Base-by-base conservation (phyloP, 495 filamentous ascomycete species). In the Aspergillus kassunensis region DNA sequence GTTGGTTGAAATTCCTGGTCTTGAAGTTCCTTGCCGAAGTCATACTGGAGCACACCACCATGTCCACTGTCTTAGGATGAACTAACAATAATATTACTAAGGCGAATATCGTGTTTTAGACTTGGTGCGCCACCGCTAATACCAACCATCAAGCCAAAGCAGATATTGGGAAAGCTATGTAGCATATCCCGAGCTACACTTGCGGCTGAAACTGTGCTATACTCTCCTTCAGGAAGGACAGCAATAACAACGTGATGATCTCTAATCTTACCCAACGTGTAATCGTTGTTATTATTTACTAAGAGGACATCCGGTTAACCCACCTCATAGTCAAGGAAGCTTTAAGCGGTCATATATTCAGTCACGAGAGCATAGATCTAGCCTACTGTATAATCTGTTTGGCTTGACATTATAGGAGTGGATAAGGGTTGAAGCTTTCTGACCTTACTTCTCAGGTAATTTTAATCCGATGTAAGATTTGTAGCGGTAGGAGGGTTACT, bases 201-300 rank as follows among this genome's bases (percentile, higher is more conserved):
- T 6, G 53, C 53, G 1, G 41, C 47, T 18, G 40, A 45, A 16
- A 42, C 20, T 31, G 31, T 51, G 10, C 53, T 47, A 18, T 46
- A 51, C 27, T 45, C 53, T 25, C 53, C 53, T 35, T 50, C 53
- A 6, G 47, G 47, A 0, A 56, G 31, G 18, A 50, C 46, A 1
- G 47, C 53, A n/a, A 55, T 55, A 20, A 50, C 46, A 34, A 55
- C 37, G 8, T 51, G 39, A 36, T 56, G 41, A 16, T 33, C 47
- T 6, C 40, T 21, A 9, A 56, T 56, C 33, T 46, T 23, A 21
- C 53, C 53, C 20, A 55, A 39, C 29, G 53, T 55, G 30, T 55
- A 55, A 40, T 55, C 37, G 33, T 55, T 55, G 13, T 50, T 50
- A 45, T 55, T 46, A 35, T 49, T 49, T 18, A 27, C 40, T 2